Evolutionary conservation across 495 filamentous ascomycete species (phyloP), one percentile per base, ranked within the genome.

Genomic region (Zalerion maritima): DNA sequence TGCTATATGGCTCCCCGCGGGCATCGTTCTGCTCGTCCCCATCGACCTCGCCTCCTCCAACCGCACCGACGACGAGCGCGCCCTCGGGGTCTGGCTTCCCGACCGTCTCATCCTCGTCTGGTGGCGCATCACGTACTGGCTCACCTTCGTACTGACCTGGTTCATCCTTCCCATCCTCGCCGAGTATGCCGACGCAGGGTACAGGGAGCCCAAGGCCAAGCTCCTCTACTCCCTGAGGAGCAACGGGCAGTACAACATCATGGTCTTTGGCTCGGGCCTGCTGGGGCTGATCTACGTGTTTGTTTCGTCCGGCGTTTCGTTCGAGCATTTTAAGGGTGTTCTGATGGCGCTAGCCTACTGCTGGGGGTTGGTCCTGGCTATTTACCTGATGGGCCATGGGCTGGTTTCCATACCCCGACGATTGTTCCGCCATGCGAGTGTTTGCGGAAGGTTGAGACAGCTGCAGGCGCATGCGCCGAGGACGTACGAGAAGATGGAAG

Each of bases 331-430:
- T 29, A 89, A 92, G 57, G 76, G 71, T 24, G 58, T 92, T 16
- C 64, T 89, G 37, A 89, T 97, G 75, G 89, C 89, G 14, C 59
- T 94, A 31, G 85, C 84, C 18, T 94, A 97, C 53, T 78, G 81
- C 39, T 96, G 85, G 78, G 83, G 84, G 37, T 62, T 97, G 40
- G 58, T 83, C 2, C 60, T 94, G 32, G 89, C 84, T 10, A 94
- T 96, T 33, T 93, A 87, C 45, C 65, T 97, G 13, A 94, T 97
- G 89, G 89, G 89, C 5, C 86, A 97, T 42, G 89, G 89, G 6
- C 60, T 96, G 21, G 89, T 97, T 23, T 77, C 89, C 8, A 78
- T 96, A 26, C 89, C 89, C 4, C 68, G 87, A 40, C 67, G 68
- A 11, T 52, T 97, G 1, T 75, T 85, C 46, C 70, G 73, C 25